Base-by-base conservation (phyloP, 768 basidiomycete genomes). In the Cubamyces lactineus region DNA sequence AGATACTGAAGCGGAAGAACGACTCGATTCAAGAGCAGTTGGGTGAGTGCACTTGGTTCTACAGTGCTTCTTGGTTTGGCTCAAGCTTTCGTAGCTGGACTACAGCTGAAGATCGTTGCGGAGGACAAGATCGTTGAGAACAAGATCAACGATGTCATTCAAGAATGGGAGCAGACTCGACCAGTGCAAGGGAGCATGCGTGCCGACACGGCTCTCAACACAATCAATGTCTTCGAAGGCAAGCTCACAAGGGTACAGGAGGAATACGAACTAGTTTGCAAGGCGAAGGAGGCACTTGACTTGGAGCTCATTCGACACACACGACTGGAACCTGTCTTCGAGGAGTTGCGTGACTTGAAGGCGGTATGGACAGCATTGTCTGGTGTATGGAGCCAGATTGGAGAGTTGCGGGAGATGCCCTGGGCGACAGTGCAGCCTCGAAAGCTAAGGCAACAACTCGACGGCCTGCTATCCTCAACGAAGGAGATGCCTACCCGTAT, bases 81-180 rank as follows among this genome's bases (percentile, higher is more conserved):
- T 26, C 45, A 62, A 48, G 11, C 1, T 2, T 5, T 19, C 28
- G 40, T 62, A 96, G 96, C 94, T 65, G 97, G 96, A 0, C 81
- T 99, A n/a, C 97, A 98, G 75, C 81, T 98, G 64, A 99, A 98
- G 83, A 96, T 99, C 73, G 92, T 96, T n/a, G 95, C 97, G 1
- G 95, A 99, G 75, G 97, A 98, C 80, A 96, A 96, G 79, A 94
- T 98, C 57, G 87, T 98, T 1, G 94, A 96, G 79, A 92, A 94
- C 76, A 95, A 94, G 78, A 95, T 98, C 71, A 88, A 84, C 69
- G 95, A 97, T 69, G 84, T 94, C 60, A 81, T 97, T 16, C 76
- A 81, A 58, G 97, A 98, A 74, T 98, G 97, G 97, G 96, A 98
- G 73, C 84, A 89, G 70, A 93, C 89, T 65, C 93, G 97, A 70